Conservation (phyloP, 176 grass and related monocot genomes). For the Oryza rufipogon region DNA sequence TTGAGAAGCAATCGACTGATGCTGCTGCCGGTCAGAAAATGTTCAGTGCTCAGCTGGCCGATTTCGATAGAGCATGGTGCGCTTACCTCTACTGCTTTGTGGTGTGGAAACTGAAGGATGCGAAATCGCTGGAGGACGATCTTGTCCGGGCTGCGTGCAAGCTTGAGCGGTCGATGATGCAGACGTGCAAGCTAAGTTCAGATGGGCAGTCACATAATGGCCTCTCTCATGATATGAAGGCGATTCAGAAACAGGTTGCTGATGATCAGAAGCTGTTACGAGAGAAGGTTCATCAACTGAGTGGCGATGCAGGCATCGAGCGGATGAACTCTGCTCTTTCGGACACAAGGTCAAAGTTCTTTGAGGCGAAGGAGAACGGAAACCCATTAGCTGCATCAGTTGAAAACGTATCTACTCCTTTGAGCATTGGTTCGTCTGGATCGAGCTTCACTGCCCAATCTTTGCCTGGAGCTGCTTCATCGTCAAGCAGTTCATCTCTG, state of each 20-base stretch:
- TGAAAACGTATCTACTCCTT: constrained; percentile 60
- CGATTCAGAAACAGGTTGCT: constrained; percentile 88
- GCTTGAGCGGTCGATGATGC: constrained; percentile 97
- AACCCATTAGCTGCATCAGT: constrained; percentile 57
- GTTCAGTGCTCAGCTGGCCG: constrained; percentile 63
- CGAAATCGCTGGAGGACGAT: constrained; percentile 88
- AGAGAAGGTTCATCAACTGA: constrained; percentile 92
- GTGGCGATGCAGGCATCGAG: constrained; percentile 81
- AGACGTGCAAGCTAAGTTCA: constrained; percentile 73
- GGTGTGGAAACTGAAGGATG: constrained; percentile 97
- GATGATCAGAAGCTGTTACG: constrained; percentile 86
- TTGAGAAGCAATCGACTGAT: constrained; percentile 41
- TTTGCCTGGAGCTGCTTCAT: constrained; percentile 46
- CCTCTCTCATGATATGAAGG: constrained; percentile 91
- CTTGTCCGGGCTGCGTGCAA: constrained; percentile 94
- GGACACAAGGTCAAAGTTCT: constrained; percentile 81
- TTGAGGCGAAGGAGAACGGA: constrained; percentile 74
- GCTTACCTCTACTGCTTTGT: constrained; percentile 90
- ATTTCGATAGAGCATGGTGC: constrained; percentile 85
- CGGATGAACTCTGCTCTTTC: constrained; percentile 85
- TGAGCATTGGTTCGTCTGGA: constrained; percentile 44
- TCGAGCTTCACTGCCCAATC: constrained; percentile 58
- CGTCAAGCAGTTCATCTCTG: constrained; percentile 30
- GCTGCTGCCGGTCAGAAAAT: constrained; percentile 37
- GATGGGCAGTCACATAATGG: constrained; percentile 48